Base-by-base conservation (phyloP, 1,284 basidiomycete species). In the Vanrija sp. region DNA sequence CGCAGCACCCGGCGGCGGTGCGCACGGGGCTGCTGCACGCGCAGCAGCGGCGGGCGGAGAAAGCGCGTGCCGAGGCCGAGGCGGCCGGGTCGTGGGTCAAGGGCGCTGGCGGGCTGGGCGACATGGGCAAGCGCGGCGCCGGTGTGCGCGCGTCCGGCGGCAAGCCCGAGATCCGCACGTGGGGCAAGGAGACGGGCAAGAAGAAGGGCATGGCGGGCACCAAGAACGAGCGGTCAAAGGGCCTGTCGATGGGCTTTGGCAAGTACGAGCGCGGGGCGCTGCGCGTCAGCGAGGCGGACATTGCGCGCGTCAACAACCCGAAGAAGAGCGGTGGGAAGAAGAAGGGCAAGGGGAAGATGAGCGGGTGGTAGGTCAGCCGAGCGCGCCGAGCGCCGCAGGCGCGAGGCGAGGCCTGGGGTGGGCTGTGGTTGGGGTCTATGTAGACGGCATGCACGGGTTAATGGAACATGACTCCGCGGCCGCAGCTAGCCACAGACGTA, bases 191-290 rank as follows among this genome's bases (percentile, higher is more conserved):
- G 26, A 51, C 47, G 40, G 59, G 62, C 25, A 71, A 69, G 66
- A 75, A 75, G 63, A 74, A 72, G 64, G 73, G 73, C 42, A 74
- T 74, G 72, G 60, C 54, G 5, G 62, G 64, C 12, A 62, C 63
- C 46, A 73, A 66, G 46, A 62, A 65, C 15, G 66, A 63, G 46
- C 62, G 71, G 39, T 67, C 67, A 16, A 64, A 66, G 52, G 77
- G 77, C 5, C 60, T 78, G 52, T 62, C 64, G 12, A 73, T 71
- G 65, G 77, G 77, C n/a, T 60, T 77, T 6, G 77, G 77, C 1
- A 65, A 58, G 52, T 78, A 74, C 58, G 60, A 67, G 45, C 60
- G 63, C 19, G 77, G 77, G 3, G 68, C 71, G 48, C 59, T 78
- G 49, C 74, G 61, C 49, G 55, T 78, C 29, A 68, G 62, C 49